Conservation (phyloP, 441 rosid genomes). For the Omphalea diandra region DNA sequence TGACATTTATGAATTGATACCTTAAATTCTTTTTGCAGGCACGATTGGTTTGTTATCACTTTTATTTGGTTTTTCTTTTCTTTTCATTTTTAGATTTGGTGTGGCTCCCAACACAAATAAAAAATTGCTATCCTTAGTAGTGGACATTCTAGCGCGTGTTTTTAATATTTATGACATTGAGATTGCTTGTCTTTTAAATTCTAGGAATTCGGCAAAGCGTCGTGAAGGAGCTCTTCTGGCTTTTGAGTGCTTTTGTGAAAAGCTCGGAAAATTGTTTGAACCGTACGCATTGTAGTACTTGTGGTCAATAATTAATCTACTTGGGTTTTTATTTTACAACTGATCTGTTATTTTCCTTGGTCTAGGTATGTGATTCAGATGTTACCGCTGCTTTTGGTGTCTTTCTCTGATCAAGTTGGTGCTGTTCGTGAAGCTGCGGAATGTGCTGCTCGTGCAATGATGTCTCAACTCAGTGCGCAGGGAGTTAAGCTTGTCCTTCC, state of each 20-base stretch:
- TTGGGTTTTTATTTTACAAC: neutral
- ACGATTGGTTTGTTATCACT: too few species aligned
- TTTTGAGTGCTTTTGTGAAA: conserved; percentile 98
- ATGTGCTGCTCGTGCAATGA: conserved; percentile 99
- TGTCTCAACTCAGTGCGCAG: conserved; percentile 92
- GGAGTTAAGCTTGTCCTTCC: conserved; percentile 99
- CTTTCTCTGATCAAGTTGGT: conserved; percentile 98
- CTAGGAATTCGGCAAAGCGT: conserved; percentile 84
- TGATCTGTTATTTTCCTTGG: conserved; percentile 21
- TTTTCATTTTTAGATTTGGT: neutral
- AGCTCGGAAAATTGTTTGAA: conserved; percentile 92
- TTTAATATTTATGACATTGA: neutral
- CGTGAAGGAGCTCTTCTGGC: conserved; percentile 99
- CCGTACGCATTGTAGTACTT: conserved; percentile 56
- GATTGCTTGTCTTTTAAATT: conserved; percentile 24
- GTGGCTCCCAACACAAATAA: neutral
- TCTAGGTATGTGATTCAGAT: conserved; percentile 91
- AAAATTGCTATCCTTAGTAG: neutral
- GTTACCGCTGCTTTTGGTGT: conserved; percentile 91
- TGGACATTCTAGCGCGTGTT: neutral
- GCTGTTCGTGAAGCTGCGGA: conserved; percentile 99
- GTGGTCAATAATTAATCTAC: neutral
- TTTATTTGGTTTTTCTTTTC: too few species aligned
- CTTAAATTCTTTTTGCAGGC: too few species aligned
- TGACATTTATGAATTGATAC: too few species aligned